A percentile compares a stretch with the other conserved stretches of the same genome.
phyloP scores from a whole-genome alignment of 1,139 yeast genomes.

The Trichomonascaceae sp. region DNA sequence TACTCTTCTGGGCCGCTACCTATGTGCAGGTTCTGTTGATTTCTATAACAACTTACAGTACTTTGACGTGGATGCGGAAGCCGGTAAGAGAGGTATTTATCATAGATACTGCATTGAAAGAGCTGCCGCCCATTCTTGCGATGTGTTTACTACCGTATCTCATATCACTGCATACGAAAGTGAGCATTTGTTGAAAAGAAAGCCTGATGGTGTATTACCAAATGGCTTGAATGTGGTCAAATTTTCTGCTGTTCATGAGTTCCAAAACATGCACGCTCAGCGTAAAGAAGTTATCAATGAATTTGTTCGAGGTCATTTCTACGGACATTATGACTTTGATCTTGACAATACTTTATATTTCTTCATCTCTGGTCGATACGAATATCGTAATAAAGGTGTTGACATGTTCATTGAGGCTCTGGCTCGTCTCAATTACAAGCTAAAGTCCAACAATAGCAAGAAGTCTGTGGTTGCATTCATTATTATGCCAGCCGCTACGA shows the following conservation, averaged over 20 bases:
- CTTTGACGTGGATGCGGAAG: conserved; percentile 96
- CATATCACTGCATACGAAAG: conserved; percentile 94
- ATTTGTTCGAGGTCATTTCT: conserved; percentile 93
- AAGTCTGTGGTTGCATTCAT: conserved; percentile 97
- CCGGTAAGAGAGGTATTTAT: conserved; percentile 95
- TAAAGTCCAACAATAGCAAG: conserved; percentile 75
- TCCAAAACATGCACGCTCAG: conserved; percentile 90
- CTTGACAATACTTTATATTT: conserved; percentile 89
- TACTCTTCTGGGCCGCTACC: conserved; percentile 85
- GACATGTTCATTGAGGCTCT: conserved; percentile 91
- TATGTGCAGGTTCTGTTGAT: conserved; percentile 95
- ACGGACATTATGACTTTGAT: conserved; percentile 93
- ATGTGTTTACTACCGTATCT: conserved; percentile 95
- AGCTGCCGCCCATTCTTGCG: conserved; percentile 93
- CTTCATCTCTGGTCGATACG: conserved; percentile 96
- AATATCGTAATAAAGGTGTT: conserved; percentile 93
- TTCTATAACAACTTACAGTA: conserved; percentile 85
- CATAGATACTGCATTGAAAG: conserved; percentile 96
- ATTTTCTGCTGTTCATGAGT: conserved; percentile 96
- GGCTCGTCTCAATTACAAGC: conserved; percentile 83
- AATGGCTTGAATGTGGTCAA: conserved; percentile 94
- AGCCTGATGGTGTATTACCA: conserved; percentile 97
- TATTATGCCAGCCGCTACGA: conserved; percentile 95
- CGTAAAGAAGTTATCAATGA: conserved; percentile 90
- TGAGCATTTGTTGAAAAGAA: conserved; percentile 86